phyloP scores from a whole-genome alignment of 2,329 filamentous ascomycete species.

The Ophiostoma tasmaniense region DNA sequence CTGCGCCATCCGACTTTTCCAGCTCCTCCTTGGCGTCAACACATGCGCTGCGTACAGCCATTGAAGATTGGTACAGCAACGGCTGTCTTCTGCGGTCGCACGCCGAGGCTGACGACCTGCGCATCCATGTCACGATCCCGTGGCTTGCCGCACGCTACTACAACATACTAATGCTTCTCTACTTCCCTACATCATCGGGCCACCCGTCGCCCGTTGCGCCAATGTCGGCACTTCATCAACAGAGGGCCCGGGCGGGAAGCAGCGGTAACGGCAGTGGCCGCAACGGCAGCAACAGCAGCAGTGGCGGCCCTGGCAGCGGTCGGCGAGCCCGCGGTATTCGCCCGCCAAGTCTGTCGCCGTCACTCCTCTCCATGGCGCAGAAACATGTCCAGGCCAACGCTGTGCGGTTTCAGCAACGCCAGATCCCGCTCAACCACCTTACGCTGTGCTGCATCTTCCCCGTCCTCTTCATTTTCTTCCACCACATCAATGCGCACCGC shows the following conservation, averaged over 20 bases:
- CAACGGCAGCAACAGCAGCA: background rate
- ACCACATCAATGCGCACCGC: slow-evolving; percentile 2
- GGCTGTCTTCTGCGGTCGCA: slow-evolving; percentile 36
- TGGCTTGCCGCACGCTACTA: slow-evolving; percentile 38
- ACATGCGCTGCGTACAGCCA: slow-evolving; percentile 32
- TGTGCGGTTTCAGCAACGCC: slow-evolving; percentile 34
- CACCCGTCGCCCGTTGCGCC: slow-evolving; percentile 27
- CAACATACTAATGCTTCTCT: slow-evolving; percentile 35
- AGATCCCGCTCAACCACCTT: slow-evolving; percentile 36
- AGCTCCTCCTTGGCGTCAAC: slow-evolving; percentile 25
- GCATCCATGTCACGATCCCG: slow-evolving; percentile 37
- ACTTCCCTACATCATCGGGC: slow-evolving; percentile 23
- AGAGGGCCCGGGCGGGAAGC: slow-evolving; percentile 21
- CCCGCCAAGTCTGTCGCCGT: background rate
- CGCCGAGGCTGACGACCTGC: slow-evolving; percentile 34
- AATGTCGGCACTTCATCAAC: slow-evolving; percentile 21
- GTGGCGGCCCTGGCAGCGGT: background rate
- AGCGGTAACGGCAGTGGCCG: background rate
- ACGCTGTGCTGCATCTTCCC: slow-evolving; percentile 34
- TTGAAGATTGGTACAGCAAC: slow-evolving; percentile 40
- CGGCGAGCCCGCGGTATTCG: background rate
- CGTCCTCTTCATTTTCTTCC: slow-evolving; percentile 20
- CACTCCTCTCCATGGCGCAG: slow-evolving; percentile 31
- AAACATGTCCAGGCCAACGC: slow-evolving; percentile 36
- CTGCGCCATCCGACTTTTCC: background rate